phyloP scores from a whole-genome alignment of 2,329 filamentous ascomycete species.

The Venturia effusa region DNA sequence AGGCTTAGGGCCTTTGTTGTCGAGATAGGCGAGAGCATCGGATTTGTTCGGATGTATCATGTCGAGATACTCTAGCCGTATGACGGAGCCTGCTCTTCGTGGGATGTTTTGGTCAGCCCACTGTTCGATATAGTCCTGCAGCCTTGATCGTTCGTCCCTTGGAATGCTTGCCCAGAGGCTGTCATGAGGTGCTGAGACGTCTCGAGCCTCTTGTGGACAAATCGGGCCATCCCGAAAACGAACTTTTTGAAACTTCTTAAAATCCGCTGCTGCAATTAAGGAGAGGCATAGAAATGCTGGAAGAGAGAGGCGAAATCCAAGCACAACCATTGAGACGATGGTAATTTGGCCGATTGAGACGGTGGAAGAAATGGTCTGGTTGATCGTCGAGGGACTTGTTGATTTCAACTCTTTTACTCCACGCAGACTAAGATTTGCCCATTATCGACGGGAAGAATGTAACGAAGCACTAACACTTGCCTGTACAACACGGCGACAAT shows the following conservation, averaged over 20 bases:
- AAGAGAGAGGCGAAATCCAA: not conserved
- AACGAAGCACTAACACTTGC: not conserved
- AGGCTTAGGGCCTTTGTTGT: slow-evolving; percentile 26
- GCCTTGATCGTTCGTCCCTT: slow-evolving; percentile 7
- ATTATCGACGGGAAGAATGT: not conserved
- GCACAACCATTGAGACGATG: not conserved
- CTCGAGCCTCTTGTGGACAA: not conserved
- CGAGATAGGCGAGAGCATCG: slow-evolving; percentile 34
- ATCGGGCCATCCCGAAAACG: not conserved
- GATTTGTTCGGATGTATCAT: slow-evolving; percentile 40
- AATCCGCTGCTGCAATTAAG: not conserved
- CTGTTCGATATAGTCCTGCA: not conserved
- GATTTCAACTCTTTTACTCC: too few species aligned
- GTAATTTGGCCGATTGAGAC: not conserved
- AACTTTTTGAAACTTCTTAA: too few species aligned
- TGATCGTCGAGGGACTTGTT: not conserved
- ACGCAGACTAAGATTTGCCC: not conserved
- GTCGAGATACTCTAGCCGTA: slow-evolving; percentile 32
- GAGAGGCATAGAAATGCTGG: not conserved
- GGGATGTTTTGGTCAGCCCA: not conserved
- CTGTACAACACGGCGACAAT: not conserved
- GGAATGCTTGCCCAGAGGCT: slow-evolving; percentile 15
- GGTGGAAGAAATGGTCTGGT: not conserved
- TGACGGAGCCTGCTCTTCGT: not conserved
- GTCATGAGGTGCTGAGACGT: not conserved